A percentile compares a stretch with the other conserved stretches of the same genome.
Conservation (phyloP, 148 eudicot species). For the Nepenthes mirabilis region DNA sequence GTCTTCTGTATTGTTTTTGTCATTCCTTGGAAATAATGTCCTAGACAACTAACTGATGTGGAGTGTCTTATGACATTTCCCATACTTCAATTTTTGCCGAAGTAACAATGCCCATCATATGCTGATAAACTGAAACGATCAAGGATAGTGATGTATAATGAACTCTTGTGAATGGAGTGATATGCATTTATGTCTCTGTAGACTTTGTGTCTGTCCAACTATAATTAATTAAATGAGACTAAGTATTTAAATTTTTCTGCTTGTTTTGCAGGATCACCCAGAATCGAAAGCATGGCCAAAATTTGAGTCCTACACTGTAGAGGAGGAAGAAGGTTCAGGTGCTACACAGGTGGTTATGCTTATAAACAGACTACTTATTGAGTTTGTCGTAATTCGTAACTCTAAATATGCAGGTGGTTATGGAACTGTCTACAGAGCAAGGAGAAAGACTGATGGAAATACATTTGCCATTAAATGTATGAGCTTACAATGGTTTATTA, state of each 20-base stretch:
- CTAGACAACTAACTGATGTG: too few relatives aligned
- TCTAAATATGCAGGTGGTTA: constrained; percentile 71
- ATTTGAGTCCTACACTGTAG: constrained; percentile 55
- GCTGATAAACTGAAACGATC: too few relatives aligned
- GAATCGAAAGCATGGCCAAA: constrained; percentile 39
- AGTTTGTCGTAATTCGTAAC: neutral
- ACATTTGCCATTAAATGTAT: constrained; percentile 90
- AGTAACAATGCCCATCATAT: too few relatives aligned
- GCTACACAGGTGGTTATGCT: constrained; percentile 3
- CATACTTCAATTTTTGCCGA: too few relatives aligned
- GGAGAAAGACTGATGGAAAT: constrained; percentile 62
- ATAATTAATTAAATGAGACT: neutral
- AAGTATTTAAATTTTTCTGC: neutral
- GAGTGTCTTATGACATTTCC: too few relatives aligned
- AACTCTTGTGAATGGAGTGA: too few relatives aligned
- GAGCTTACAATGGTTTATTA: constrained; percentile 5
- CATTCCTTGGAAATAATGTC: too few relatives aligned
- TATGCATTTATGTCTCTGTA: neutral
- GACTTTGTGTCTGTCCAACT: neutral
- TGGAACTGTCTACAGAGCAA: constrained; percentile 89
- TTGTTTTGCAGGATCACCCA: constrained; percentile 26
- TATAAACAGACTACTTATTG: neutral
- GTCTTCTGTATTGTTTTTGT: too few relatives aligned
- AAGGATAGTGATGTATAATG: too few relatives aligned
- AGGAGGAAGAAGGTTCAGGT: constrained; percentile 99